Conservation (phyloP, 495 filamentous ascomycete genomes). For the Tuber aestivum region DNA sequence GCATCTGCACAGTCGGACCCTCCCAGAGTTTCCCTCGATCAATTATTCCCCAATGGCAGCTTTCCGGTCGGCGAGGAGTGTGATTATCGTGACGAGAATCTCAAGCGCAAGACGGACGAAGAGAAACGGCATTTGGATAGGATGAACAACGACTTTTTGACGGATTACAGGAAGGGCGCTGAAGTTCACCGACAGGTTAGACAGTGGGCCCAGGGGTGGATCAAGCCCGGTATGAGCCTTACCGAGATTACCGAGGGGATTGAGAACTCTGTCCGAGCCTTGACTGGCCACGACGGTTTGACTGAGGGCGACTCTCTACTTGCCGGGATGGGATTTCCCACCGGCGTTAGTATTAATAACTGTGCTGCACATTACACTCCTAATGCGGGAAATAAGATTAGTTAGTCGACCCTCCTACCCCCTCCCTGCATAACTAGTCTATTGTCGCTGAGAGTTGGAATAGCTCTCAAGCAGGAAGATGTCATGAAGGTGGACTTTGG, state of each 20-base stretch:
- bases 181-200: conserved; percentile 86
- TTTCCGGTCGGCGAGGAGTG: conserved; percentile 79
- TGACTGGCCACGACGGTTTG: conserved; percentile 71
- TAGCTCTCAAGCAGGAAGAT: conserved; percentile 66
- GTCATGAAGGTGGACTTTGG: conserved; percentile 94
- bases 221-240: conserved; percentile 74
- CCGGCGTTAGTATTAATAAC: conserved; percentile 78
- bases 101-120: conserved; percentile 74
- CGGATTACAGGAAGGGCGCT: conserved; percentile 79
- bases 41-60: conserved; percentile 65
- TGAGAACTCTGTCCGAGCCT: conserved; percentile 72
- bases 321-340: conserved; percentile 85
- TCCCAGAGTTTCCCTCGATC: conserved; percentile 66
- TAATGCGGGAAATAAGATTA: conserved; percentile 81
- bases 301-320: conserved; percentile 71
- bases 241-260: conserved; percentile 80
- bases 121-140: conserved; percentile 82
- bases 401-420: conserved; percentile 10
- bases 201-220: conserved; percentile 70
- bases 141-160: conserved; percentile 75
- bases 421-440: not conserved
- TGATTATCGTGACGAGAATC: conserved; percentile 69
- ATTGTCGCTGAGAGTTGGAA: conserved; percentile 7
- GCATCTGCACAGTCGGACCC: conserved; percentile 70
- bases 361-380: conserved; percentile 86